Base-by-base conservation (phyloP, 495 filamentous ascomycete genomes). In the Trichocladium uniseriatum region DNA sequence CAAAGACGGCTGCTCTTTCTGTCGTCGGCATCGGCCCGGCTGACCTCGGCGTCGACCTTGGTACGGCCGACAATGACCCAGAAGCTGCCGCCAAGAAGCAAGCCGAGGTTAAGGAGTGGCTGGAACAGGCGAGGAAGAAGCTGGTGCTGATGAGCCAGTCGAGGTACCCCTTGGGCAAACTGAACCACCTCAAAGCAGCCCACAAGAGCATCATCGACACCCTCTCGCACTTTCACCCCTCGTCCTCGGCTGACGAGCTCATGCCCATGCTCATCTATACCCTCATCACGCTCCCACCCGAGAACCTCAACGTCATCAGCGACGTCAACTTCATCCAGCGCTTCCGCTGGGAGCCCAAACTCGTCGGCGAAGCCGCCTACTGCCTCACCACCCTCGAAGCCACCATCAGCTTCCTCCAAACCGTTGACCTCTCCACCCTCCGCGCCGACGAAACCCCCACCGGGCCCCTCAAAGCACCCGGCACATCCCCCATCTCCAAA, bases 301-400 rank as follows among this genome's bases (percentile, higher is more conserved):
- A 91, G 64, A 83, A 81, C 21, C 84, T 96, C 45, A 87, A 86
- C 60, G 81, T 91, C 39, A 87, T 96, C 60, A 95, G 89, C 68
- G 94, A 99, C 63, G 73, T 91, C 11, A 80, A 84, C 50, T 99
- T 97, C 64, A 89, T 95, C 55, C 91, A 96, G 61, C 74, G 90
- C 49, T 99, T 99, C 62, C 83, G 92, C 50, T 83, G 87, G 52
- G 79, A 86, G 38, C 84, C 69, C 39, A 95, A 88, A 55, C 78
- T 97, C 14, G 85, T 92, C 41, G 92, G 92, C 21, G 94, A 97
- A 64, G 84, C 86, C 10, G 90, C 92, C 15, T 99, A 97, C 63
- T 97, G 92, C 56, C 75, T 99, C 34, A 95, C 92, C 11, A 97
- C 92, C 58, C 81, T 97, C 10, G 92, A 99, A 68, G 92, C 92